phyloP scores from a whole-genome alignment of 345 rosid species.

The Durio zibethinus region DNA sequence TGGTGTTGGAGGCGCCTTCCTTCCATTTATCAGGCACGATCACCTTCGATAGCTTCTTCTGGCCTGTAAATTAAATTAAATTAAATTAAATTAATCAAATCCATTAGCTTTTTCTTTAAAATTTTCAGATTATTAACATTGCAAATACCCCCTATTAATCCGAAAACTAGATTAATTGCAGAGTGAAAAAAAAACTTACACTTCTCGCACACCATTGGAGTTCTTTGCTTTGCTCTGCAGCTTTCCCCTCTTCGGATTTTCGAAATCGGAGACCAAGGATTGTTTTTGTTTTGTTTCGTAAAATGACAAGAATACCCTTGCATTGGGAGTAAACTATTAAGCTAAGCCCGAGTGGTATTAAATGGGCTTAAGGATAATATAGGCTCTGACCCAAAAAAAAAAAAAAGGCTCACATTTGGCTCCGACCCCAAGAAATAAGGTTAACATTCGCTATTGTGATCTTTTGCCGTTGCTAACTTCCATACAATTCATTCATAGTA shows the following conservation, averaged over 20 bases:
- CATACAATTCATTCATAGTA: too few relatives aligned
- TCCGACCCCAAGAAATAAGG: too few relatives aligned
- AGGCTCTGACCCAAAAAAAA: too few relatives aligned
- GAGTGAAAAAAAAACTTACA: slow-evolving; percentile 38
- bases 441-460: too few relatives aligned
- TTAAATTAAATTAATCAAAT: neutral
- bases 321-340: too few relatives aligned
- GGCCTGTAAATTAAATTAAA: slow-evolving; percentile 54
- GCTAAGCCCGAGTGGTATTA: too few relatives aligned
- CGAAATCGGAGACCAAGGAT: slow-evolving; percentile 28
- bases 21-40: slow-evolving; percentile 99
- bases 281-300: neutral
- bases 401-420: too few relatives aligned
- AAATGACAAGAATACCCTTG: neutral
- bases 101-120: neutral
- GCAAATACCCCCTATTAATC: neutral
- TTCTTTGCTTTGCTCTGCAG: neutral
- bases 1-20: slow-evolving; percentile 95
- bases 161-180: neutral
- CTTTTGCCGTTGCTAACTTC: too few relatives aligned
- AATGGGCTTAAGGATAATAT: too few relatives aligned
- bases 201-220: slow-evolving; percentile 86
- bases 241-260: neutral
- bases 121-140: neutral
- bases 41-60: slow-evolving; percentile 91